Evolutionary conservation across 441 rosid genomes (phyloP).

Genomic region (Gossypium gossypioides): DNA sequence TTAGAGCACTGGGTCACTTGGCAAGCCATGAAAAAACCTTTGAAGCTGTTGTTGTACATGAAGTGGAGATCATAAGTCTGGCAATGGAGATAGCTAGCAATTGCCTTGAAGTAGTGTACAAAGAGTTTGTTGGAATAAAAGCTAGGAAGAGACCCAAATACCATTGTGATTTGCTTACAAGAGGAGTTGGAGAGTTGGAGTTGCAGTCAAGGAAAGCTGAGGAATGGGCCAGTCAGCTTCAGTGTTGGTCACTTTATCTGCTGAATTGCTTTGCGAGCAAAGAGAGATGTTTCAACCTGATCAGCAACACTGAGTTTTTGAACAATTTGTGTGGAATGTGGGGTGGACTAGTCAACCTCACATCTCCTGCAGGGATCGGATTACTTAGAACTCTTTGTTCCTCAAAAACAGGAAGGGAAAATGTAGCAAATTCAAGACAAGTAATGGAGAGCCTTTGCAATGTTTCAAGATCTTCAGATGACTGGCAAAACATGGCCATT

Average conservation of each 20-base stretch:
- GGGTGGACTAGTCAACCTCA: conserved; percentile 50
- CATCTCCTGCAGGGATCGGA: conserved; percentile 53
- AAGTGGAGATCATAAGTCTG: conserved; percentile 37
- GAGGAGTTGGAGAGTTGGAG: conserved; percentile 55
- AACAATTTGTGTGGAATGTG: conserved; percentile 45
- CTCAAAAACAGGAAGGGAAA: conserved; percentile 41
- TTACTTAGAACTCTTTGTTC: conserved; percentile 46
- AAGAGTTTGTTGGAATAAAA: conserved; percentile 38
- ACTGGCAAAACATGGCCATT: conserved; percentile 62
- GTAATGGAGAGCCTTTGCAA: conserved; percentile 43
- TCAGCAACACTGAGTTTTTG: conserved; percentile 45
- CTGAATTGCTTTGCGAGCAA: conserved; percentile 61
- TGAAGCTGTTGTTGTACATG: conserved; percentile 39
- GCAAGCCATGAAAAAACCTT: conserved; percentile 56
- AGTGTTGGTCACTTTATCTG: conserved; percentile 65
- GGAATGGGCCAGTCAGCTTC: conserved; percentile 75
- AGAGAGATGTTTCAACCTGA: conserved; percentile 29
- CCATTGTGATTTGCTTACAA: conserved; percentile 61
- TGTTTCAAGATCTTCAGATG: conserved; percentile 55
- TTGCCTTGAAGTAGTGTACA: conserved; percentile 39
- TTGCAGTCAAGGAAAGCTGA: conserved; percentile 55
- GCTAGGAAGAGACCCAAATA: conserved; percentile 45
- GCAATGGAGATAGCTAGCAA: conserved; percentile 40
- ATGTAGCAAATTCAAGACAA: conserved; percentile 26
- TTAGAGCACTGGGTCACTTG: conserved; percentile 60